phyloP scores from a whole-genome alignment of 352 stramenopile genomes.

The Blastocystis sp. region DNA sequence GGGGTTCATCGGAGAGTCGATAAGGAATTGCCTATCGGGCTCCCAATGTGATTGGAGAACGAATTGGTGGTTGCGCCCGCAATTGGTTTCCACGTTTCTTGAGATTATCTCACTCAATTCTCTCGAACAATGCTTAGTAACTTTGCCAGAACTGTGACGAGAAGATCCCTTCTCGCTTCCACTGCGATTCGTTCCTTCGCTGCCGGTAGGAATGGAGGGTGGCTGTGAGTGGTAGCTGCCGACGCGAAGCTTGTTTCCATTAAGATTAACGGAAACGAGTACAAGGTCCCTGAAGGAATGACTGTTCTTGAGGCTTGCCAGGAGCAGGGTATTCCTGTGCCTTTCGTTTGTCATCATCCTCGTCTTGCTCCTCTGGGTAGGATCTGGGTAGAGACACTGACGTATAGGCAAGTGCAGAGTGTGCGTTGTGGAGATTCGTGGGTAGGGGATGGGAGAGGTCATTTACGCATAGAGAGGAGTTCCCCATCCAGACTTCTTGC shows the following conservation, averaged over 20 bases:
- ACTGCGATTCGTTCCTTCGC: slow-evolving; percentile 17
- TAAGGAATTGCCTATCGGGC: not conserved
- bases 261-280: slow-evolving; percentile 57
- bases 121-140: slow-evolving; percentile 24
- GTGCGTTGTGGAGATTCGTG: slow-evolving; percentile 54
- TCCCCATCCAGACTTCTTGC: slow-evolving; percentile 52
- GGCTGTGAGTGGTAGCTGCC: not conserved
- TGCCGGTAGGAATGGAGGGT: not conserved
- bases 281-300: slow-evolving; percentile 54
- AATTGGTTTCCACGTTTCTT: slow-evolving; percentile 30
- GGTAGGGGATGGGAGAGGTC: not conserved
- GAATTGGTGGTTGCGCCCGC: not conserved
- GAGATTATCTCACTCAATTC: not conserved
- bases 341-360: slow-evolving; percentile 55
- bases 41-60: slow-evolving; percentile 22
- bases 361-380: slow-evolving; percentile 53
- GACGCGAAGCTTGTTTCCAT: slow-evolving; percentile 27
- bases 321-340: slow-evolving; percentile 47
- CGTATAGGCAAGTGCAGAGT: slow-evolving; percentile 52
- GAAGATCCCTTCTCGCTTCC: not conserved
- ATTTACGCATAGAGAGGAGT: slow-evolving; percentile 44
- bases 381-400: not conserved
- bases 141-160: slow-evolving; percentile 2
- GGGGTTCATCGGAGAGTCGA: not conserved
- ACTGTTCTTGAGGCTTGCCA: slow-evolving; percentile 54